Conservation (phyloP, 495 filamentous ascomycete species). For the Lindgomyces ingoldianus region DNA sequence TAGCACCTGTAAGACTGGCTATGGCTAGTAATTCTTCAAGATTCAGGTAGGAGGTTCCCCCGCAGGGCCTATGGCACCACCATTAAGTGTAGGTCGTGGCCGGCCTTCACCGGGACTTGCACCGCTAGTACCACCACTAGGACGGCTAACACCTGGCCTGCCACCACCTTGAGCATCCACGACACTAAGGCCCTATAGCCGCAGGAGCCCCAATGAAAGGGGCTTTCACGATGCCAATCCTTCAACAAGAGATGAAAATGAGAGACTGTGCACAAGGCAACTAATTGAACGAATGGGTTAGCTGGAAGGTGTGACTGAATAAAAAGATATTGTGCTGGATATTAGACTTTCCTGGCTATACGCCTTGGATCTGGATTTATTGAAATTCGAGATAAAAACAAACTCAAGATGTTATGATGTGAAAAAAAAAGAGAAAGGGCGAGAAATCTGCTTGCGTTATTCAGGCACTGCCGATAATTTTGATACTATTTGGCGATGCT, state of each 20-base stretch:
- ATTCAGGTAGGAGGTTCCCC: too few species aligned
- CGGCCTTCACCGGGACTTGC: too few species aligned
- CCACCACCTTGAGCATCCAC: neutral
- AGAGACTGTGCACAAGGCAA: conserved; percentile 14
- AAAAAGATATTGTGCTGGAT: conserved; percentile 17
- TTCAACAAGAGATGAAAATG: neutral
- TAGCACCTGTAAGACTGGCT: too few species aligned
- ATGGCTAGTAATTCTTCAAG: too few species aligned
- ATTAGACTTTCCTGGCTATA: conserved; percentile 16
- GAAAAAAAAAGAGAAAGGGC: too few species aligned
- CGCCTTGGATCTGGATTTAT: neutral
- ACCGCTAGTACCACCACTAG: neutral
- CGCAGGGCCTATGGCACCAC: too few species aligned
- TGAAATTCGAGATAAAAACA: conserved; percentile 8
- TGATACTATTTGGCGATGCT: neutral
- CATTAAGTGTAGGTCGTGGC: too few species aligned
- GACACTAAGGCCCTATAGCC: conserved; percentile 4
- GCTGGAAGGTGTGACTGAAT: conserved; percentile 21
- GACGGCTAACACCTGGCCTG: too few species aligned
- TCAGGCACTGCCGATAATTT: too few species aligned
- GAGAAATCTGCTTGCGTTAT: too few species aligned
- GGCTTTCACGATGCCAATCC: conserved; percentile 12
- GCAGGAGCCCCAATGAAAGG: neutral
- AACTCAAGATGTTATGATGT: conserved; percentile 11
- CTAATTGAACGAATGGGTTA: conserved; percentile 14